Percentiles rank a stretch among this genome's conserved stretches.
These are phyloP conservation scores for Cystobasidium pallidum DNA, from an alignment of 1,284 basidiomycete genomes.

Conservation along the genomic window DNA sequence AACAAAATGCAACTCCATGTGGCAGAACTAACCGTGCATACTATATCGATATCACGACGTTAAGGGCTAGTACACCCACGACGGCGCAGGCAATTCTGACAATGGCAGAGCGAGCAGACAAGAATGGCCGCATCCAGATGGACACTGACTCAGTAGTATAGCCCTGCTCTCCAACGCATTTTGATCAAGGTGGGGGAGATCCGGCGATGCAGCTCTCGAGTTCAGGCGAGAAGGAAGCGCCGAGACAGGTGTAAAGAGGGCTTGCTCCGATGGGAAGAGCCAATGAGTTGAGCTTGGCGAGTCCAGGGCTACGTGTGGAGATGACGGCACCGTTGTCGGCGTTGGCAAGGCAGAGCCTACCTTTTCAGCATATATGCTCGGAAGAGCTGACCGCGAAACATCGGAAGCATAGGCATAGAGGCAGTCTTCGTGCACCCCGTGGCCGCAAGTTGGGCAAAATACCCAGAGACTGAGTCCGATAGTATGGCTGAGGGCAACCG, in stretches of 20 bases:
- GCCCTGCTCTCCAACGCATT: constrained; percentile 34
- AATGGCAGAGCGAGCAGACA: constrained; percentile 33
- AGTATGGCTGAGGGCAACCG: constrained; percentile 11
- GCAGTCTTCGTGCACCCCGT: constrained; percentile 41
- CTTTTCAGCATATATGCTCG: not conserved
- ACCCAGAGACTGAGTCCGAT: constrained; percentile 13
- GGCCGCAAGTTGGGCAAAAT: constrained; percentile 40
- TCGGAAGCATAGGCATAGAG: constrained; percentile 40
- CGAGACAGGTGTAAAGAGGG: constrained; percentile 39
- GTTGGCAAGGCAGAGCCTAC: constrained; percentile 8
- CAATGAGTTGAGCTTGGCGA: constrained; percentile 24
- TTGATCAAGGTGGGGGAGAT: constrained; percentile 13
- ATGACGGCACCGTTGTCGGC: constrained; percentile 26
- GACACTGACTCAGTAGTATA: constrained; percentile 36
- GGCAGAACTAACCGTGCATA: too few species aligned
- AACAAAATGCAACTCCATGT: constrained; percentile 28
- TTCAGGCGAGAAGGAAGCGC: constrained; percentile 25
- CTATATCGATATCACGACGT: not conserved
- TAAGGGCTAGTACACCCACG: not conserved
- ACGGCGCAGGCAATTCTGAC: constrained; percentile 25
- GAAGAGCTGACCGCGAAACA: constrained; percentile 17
- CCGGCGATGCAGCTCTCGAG: constrained; percentile 39
- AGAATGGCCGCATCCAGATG: constrained; percentile 41
- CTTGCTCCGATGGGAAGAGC: constrained; percentile 42
- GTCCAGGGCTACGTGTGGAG: constrained; percentile 14